Base-by-base conservation (phyloP, 2,329 filamentous ascomycete genomes). In the Ceratocystis papillata region DNA sequence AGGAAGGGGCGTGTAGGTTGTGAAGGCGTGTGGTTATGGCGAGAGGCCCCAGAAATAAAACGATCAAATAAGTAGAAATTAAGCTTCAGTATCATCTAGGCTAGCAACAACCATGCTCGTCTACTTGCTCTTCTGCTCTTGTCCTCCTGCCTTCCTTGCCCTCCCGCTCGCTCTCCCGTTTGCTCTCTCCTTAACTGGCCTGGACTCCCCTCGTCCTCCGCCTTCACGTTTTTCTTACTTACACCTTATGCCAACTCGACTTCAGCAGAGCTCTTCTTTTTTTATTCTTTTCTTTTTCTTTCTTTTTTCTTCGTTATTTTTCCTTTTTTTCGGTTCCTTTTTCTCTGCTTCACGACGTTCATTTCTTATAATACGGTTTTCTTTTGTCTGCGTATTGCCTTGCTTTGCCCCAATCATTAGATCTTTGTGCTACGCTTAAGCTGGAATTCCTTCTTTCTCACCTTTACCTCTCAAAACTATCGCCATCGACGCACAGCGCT, bases 181-280 rank as follows among this genome's bases (percentile, higher is more conserved):
- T 25, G 28, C 22, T 45, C 46, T 61, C 57, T 44, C 57, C 64
- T 65, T 65, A 65, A 65, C 64, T 61, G 28, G 46, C 57, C 64
- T 61, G 28, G 64, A 62, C 20, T 48, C 57, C 64, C 50, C 45
- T 67, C 61, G 50, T 59, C 61, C 60, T 45, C 41, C 50, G 22
- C 48, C 48, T 50, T 15, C 25, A 25, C 41, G 44, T 28, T 41
- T 46, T 20, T 12, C n/a, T 8, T 59, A 37, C 55, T 33, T 48
- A 63, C 60, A 67, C 65, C 20, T 67, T 41, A 67, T 63, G 61
- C 33, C 59, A 63, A n/a, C 59, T 41, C 44, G 48, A 63, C 37
- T 59, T n/a, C 22, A 57, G 20, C 20, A 44, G n/a, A 44, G 45
- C 15, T 5, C 15, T 46, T 59, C 5, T n/a, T 25, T 37, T 33